Base-by-base conservation (phyloP, 805 yeast genomes). In the Cyberlindnera veronae region DNA sequence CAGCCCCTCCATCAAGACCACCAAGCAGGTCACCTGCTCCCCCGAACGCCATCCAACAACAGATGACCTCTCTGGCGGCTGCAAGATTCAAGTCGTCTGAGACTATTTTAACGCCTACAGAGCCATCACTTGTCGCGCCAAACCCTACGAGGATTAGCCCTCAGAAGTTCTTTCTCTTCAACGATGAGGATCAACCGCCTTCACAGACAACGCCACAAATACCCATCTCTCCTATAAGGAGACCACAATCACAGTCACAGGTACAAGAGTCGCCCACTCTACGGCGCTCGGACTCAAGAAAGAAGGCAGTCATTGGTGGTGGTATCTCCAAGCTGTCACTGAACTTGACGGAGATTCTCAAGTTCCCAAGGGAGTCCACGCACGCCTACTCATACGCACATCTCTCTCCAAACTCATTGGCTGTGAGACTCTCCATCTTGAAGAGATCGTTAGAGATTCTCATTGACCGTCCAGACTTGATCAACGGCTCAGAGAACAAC, bases 351-450 rank as follows among this genome's bases (percentile, higher is more conserved):
- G 78, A 81, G 39, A 68, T 84, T 15, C 57, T 80, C 29, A 73
- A 70, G 46, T 82, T 86, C 54, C 88, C 91, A 5, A 77, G 79
- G 19, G 89, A 84, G 50, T 84, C 93, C 11, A 77, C 93, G 1
- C 90, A 84, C 57, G 84, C 95, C 2, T 87, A 84, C 56, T 85
- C 95, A 0, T 87, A 87, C 58, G 87, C 93, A 3, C 85, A 84
- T 39, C 64, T 86, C 41, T 81, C 91, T 1, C 93, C 90, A 9
- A 84, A 84, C 56, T 82, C 95, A 1, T 61, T 87, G 41, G 86
- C 93, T 0, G 74, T 85, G 34, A 67, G 95, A 41, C 62, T 87
- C 45, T 80, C 80, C 40, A 89, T 85, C 13, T 66, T 87, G 51
- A 84, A 81, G 55, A 65, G 93, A 49, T 83, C 95, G 6, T 62